A percentile compares a stretch with the other conserved stretches of the same genome.
phyloP scores from a whole-genome alignment of 495 filamentous ascomycete genomes.

The Aspergillus incahuasiensis region DNA sequence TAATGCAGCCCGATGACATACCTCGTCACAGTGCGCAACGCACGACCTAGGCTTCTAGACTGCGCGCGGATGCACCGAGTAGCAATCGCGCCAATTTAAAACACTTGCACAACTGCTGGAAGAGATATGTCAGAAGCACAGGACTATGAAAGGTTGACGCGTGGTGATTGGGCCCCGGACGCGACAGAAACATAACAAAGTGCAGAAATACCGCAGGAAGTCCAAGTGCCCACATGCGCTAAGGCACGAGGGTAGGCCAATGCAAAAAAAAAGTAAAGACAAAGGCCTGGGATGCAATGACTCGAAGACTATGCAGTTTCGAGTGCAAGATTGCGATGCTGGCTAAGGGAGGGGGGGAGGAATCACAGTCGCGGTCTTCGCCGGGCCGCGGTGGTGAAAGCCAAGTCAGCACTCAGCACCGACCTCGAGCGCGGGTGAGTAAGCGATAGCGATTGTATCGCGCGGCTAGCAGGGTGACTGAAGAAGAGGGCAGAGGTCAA shows the following conservation, averaged over 20 bases:
- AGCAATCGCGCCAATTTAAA: slow-evolving; percentile 9
- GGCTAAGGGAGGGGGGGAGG: slow-evolving; percentile 16
- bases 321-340: slow-evolving; percentile 9
- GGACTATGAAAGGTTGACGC: slow-evolving; percentile 24
- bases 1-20: slow-evolving; percentile 41
- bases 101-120: slow-evolving; percentile 10
- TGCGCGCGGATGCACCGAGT: slow-evolving; percentile 4
- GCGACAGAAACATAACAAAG: slow-evolving; percentile 16
- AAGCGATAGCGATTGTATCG: not conserved
- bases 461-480: not conserved
- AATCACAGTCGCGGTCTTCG: slow-evolving; percentile 17
- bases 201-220: slow-evolving; percentile 5
- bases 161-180: slow-evolving; percentile 28
- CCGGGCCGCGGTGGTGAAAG: slow-evolving; percentile 13
- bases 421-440: not conserved
- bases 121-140: slow-evolving; percentile 15
- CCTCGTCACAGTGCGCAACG: slow-evolving; percentile 42
- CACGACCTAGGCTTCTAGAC: slow-evolving; percentile 14
- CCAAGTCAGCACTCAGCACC: slow-evolving; percentile 9
- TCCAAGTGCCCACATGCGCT: not conserved
- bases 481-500: slow-evolving; percentile 6
- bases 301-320: slow-evolving; percentile 15
- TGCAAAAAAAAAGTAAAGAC: not conserved
- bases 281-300: slow-evolving; percentile 2
- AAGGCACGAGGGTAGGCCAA: not conserved